A percentile compares a stretch with the other conserved stretches of the same genome.
Evolutionary conservation across 768 basidiomycete species (phyloP).

Genomic region (Tulasnella sp.): DNA sequence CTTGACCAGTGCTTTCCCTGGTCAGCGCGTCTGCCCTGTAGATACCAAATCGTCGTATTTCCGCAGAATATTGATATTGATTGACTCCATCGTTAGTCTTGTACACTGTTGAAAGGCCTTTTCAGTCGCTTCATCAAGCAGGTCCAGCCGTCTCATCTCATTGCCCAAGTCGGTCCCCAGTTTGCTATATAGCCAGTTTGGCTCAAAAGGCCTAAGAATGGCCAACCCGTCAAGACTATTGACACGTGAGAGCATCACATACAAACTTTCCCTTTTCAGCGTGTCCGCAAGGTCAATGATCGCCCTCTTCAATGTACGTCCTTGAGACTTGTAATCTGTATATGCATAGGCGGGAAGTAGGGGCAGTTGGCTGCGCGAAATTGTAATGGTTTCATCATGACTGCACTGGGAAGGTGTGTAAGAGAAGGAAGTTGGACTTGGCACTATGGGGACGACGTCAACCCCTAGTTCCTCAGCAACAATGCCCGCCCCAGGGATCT

Average conservation of each 20-base stretch:
- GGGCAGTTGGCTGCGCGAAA: not conserved
- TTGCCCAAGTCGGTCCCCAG: not conserved
- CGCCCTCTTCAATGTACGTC: not conserved
- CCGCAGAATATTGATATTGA: too few species aligned
- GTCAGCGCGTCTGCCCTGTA: too few species aligned
- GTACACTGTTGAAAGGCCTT: too few species aligned
- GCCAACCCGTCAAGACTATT: not conserved
- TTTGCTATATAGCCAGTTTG: not conserved
- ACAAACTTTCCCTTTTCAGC: not conserved
- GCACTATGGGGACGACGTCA: not conserved
- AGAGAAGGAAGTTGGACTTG: not conserved
- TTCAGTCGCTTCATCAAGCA: not conserved
- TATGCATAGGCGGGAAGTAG: slow-evolving; percentile 13
- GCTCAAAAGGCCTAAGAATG: not conserved
- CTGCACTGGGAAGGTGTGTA: not conserved
- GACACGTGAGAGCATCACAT: slow-evolving; percentile 7
- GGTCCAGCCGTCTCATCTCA: not conserved
- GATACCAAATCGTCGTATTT: too few species aligned
- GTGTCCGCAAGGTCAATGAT: slow-evolving; percentile 1
- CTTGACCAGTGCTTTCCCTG: too few species aligned
- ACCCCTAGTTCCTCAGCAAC: not conserved
- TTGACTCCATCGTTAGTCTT: too few species aligned
- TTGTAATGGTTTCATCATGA: not conserved
- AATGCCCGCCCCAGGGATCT: slow-evolving; percentile 9
- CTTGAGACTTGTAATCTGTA: slow-evolving; percentile 15